Evolutionary conservation across 2,329 filamentous ascomycete species (phyloP), one percentile per base, ranked within the genome.

Genomic region (Xylaria sp.): DNA sequence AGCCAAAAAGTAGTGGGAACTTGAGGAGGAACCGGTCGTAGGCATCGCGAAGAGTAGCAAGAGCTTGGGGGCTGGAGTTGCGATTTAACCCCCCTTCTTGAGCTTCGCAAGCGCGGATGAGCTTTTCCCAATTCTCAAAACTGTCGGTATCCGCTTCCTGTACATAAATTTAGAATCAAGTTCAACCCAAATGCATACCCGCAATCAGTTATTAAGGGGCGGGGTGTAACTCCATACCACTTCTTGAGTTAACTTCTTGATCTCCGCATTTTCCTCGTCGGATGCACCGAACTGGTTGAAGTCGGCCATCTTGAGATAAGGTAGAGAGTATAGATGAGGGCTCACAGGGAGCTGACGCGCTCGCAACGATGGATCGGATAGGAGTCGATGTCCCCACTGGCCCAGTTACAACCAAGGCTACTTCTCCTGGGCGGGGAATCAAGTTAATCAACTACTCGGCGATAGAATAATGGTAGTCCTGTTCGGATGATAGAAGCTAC

Each of bases 11-110:
- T 12, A 98, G 87, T 2, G 96, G 96, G 73, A 98, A 99, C 79
- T 97, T 98, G 70, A 93, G 89, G 25, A 99, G 91, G 78, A 99
- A 97, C 57, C 92, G 90, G 80, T 99, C 94, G 84, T 97, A 98
- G 71, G 93, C 89, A 80, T 93, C 90, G 81, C 96, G 92, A 65
- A 94, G 91, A 12, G 94, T 91, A 23, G 94, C 91, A 75, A 99
- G 94, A 33, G 96, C 93, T 78, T 97, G 93, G 0, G 96, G 94
- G 79, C 93, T 98, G 51, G 96, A 98, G 83, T 99, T 99, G 75
- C 96, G 92, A 80, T 97, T 98, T 71, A 99, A 88, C 66, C 95
- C 96, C 70, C 94, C 95, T 78, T 99, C 96, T 72, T 97, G 90
- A 60, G 86, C 86, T 80, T 98, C 94, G 73, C 91, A 93, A 59